These are phyloP conservation scores for Saksenaea oblongispora DNA, from an alignment of 371 early-diverging fungal species.

Conservation along the genomic window DNA sequence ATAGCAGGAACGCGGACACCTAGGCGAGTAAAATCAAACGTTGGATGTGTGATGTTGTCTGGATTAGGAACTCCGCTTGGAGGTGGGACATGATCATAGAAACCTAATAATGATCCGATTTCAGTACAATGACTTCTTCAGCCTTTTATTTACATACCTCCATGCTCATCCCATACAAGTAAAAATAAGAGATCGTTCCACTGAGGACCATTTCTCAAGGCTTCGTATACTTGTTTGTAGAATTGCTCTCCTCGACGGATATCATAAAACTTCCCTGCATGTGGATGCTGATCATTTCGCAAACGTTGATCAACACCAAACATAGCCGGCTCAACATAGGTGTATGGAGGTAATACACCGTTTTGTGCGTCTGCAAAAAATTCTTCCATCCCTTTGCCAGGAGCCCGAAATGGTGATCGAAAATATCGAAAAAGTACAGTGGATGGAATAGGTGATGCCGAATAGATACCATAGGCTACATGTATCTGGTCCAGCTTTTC, in stretches of 20 bases:
- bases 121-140: not conserved
- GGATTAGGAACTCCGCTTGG: conserved; percentile 26
- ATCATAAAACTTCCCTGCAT: conserved; percentile 18
- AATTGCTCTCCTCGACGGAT: conserved; percentile 23
- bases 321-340: conserved; percentile 21
- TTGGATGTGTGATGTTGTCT: conserved; percentile 23
- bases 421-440: conserved; percentile 19
- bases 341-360: conserved; percentile 15
- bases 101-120: not conserved
- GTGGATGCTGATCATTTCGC: conserved; percentile 26
- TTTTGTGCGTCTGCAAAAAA: conserved; percentile 17
- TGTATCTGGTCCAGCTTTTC: conserved; percentile 9
- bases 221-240: conserved; percentile 29
- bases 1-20: conserved; percentile 52
- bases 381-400: conserved; percentile 9
- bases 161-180: conserved; percentile 21
- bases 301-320: conserved; percentile 17
- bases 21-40: conserved; percentile 26
- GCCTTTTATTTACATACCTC: conserved; percentile 1
- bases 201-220: conserved; percentile 19
- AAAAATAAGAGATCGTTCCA: conserved; percentile 25
- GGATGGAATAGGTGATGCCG: conserved; percentile 17
- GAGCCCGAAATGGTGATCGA: conserved; percentile 8
- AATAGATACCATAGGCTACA: conserved; percentile 15
- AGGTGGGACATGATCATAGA: conserved; percentile 21